Evolutionary conservation across 2,329 filamentous ascomycete species (phyloP).

Genomic region (Acephala macrosclerotiorum): DNA sequence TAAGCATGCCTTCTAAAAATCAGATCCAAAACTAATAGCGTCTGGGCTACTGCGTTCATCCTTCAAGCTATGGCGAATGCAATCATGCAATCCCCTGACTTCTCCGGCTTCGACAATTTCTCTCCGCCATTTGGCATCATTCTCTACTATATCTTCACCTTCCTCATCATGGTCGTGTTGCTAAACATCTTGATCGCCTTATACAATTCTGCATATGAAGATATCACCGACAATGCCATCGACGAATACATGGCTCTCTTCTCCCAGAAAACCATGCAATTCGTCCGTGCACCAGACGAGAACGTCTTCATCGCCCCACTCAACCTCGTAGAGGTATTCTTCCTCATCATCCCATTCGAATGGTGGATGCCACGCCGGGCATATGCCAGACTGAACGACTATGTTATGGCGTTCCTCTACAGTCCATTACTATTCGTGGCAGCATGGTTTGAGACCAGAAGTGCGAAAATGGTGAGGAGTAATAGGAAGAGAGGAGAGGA

Average conservation of each 20-base stretch:
- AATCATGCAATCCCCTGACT: slow-evolving; percentile 91
- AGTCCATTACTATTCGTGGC: slow-evolving; percentile 82
- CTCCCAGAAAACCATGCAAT: slow-evolving; percentile 93
- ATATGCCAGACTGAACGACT: slow-evolving; percentile 87
- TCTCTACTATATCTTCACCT: slow-evolving; percentile 97
- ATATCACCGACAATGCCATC: slow-evolving; percentile 82
- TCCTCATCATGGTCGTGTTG: slow-evolving; percentile 92
- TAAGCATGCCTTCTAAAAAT: not conserved
- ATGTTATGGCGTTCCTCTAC: slow-evolving; percentile 87
- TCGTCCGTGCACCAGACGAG: slow-evolving; percentile 94
- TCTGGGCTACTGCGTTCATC: slow-evolving; percentile 72
- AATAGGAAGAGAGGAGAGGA: slow-evolving; percentile 84
- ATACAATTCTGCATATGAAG: slow-evolving; percentile 95
- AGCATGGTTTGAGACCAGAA: slow-evolving; percentile 72
- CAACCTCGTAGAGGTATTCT: slow-evolving; percentile 89
- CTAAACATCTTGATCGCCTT: slow-evolving; percentile 97
- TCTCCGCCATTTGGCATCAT: slow-evolving; percentile 92
- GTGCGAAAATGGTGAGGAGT: slow-evolving; percentile 69
- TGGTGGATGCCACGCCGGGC: slow-evolving; percentile 83
- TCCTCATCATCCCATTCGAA: slow-evolving; percentile 81
- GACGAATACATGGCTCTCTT: slow-evolving; percentile 97
- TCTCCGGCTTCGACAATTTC: slow-evolving; percentile 87
- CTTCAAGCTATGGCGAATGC: slow-evolving; percentile 86
- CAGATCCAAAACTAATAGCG: not conserved
- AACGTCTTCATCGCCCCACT: slow-evolving; percentile 98